These are phyloP conservation scores for Coemansia sp. DNA, from an alignment of 192 early-diverging fungal genomes.

Conservation along the genomic window DNA sequence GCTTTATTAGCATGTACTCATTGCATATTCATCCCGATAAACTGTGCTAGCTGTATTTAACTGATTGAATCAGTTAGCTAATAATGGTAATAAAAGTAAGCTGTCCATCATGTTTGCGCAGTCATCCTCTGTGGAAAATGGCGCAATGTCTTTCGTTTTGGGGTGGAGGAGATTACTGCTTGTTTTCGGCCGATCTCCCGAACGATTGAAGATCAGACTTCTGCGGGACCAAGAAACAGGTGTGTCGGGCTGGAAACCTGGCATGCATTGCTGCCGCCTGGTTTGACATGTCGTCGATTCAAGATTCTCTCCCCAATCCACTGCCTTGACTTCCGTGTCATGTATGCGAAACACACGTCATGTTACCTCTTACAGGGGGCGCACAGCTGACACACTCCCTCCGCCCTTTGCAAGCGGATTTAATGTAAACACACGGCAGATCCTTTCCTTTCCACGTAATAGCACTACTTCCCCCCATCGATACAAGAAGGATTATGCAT, in stretches of 20 bases:
- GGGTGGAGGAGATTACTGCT: neutral
- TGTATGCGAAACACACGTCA: neutral
- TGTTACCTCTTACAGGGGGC: neutral
- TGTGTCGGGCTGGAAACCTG: too few species aligned
- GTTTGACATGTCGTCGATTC: neutral
- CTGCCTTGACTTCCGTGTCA: neutral
- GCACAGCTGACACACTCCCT: neutral
- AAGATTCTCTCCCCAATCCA: neutral
- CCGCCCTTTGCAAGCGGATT: neutral
- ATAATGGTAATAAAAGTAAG: neutral
- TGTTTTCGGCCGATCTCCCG: neutral
- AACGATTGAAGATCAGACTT: neutral
- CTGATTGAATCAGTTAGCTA: neutral
- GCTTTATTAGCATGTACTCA: neutral
- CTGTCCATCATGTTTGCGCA: neutral
- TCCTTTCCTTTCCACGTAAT: neutral
- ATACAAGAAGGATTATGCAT: neutral
- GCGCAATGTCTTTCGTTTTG: too few species aligned
- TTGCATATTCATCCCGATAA: neutral
- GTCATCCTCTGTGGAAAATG: neutral
- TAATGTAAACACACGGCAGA: neutral
- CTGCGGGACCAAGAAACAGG: neutral
- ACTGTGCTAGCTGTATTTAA: neutral
- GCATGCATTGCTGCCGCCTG: too few species aligned
- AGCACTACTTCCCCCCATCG: neutral